These are phyloP conservation scores for Hypholoma fasciculare DNA, from an alignment of 768 basidiomycete species.

Conservation along the genomic window DNA sequence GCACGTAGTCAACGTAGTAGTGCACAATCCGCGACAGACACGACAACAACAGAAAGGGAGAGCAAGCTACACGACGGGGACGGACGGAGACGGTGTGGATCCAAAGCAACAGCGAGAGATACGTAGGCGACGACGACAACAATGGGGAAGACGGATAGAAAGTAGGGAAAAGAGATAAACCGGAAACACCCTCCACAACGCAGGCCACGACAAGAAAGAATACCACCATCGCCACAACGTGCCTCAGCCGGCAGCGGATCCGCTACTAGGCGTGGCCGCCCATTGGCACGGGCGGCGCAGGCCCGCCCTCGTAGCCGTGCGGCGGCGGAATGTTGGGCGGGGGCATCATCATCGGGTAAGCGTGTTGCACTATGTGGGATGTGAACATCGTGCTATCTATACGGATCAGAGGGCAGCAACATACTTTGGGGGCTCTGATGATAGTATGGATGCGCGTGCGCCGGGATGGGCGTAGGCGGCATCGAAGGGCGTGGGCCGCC, in stretches of 20 bases:
- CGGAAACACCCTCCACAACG: constrained; percentile 5
- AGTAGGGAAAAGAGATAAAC: background rate
- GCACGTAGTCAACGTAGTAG: constrained; percentile 28
- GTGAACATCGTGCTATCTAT: constrained; percentile 28
- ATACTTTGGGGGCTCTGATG: constrained; percentile 88
- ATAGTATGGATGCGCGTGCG: constrained; percentile 86
- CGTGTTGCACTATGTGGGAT: constrained; percentile 69
- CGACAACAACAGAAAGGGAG: constrained; percentile 31
- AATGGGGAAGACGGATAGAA: background rate
- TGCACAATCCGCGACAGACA: constrained; percentile 29
- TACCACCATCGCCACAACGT: background rate
- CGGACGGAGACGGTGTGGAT: constrained; percentile 16
- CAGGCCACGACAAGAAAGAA: constrained; percentile 1
- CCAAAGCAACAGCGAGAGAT: constrained; percentile 16
- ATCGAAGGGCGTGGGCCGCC: constrained; percentile 82
- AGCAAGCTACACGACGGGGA: constrained; percentile 19
- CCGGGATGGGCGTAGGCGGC: constrained; percentile 89
- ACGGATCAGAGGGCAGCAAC: constrained; percentile 20
- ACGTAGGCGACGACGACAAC: constrained; percentile 5
- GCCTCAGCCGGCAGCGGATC: background rate
- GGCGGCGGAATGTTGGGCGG: constrained; percentile 59
- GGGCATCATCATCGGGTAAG: constrained; percentile 93
- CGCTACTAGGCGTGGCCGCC: constrained; percentile 60
- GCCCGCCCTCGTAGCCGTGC: constrained; percentile 73
- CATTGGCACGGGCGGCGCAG: constrained; percentile 73